phyloP scores from a whole-genome alignment of 352 stramenopile species.

The Globisporangium apiculatum region DNA sequence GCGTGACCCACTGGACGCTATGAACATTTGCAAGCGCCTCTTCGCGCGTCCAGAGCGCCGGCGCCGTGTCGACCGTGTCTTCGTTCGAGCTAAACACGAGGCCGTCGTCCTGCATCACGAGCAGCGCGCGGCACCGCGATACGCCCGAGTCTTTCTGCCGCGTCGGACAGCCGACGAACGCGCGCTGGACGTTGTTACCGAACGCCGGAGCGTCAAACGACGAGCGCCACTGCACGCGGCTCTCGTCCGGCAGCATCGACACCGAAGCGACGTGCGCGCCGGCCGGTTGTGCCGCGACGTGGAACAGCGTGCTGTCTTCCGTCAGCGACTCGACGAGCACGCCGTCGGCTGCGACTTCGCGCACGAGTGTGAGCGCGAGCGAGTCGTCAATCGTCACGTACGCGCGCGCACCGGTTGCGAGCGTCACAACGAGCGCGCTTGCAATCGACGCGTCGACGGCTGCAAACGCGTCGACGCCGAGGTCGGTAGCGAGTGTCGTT shows the following conservation, averaged over 20 bases:
- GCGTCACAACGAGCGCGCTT: constrained; percentile 37
- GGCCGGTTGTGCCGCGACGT: constrained; percentile 21
- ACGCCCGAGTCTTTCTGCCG: constrained; percentile 43
- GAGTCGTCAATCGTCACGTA: constrained; percentile 40
- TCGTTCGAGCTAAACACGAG: constrained; percentile 69
- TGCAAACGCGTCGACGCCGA: constrained; percentile 19
- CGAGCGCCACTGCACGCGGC: constrained; percentile 31
- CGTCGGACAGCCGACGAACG: constrained; percentile 48
- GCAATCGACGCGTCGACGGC: constrained; percentile 33
- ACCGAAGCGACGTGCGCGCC: constrained; percentile 35
- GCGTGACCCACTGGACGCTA: constrained; percentile 71
- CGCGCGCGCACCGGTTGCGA: constrained; percentile 51
- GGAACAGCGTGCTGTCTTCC: constrained; percentile 50
- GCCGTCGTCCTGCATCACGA: constrained; percentile 69
- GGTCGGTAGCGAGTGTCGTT: constrained; percentile 2
- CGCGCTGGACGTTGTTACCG: constrained; percentile 37
- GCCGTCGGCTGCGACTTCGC: constrained; percentile 32
- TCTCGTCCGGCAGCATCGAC: constrained; percentile 18
- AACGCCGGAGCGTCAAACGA: constrained; percentile 44
- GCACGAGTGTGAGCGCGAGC: constrained; percentile 29
- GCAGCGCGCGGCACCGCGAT: constrained; percentile 41
- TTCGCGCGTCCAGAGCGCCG: constrained; percentile 64
- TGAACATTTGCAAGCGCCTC: constrained; percentile 74
- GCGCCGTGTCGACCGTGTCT: constrained; percentile 11
- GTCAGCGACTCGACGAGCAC: constrained; percentile 46